Evolutionary conservation across 2,329 filamentous ascomycete genomes (phyloP).

Genomic region (Orbilia quercus): DNA sequence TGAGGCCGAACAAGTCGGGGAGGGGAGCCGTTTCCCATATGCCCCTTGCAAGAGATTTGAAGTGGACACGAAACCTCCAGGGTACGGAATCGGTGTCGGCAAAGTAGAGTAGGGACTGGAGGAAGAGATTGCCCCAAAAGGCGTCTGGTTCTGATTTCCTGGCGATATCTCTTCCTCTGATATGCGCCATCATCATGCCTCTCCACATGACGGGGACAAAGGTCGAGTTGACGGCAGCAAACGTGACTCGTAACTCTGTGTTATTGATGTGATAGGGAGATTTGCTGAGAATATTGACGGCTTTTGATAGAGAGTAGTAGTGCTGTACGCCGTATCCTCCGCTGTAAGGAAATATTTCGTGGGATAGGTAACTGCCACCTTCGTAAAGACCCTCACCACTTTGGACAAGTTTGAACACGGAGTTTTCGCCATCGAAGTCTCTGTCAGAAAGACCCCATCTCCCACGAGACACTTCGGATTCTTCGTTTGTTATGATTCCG

Average conservation of each 20-base stretch:
- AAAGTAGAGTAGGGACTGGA: slow-evolving; percentile 48
- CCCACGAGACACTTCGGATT: slow-evolving; percentile 28
- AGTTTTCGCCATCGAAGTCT: slow-evolving; percentile 50
- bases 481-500: slow-evolving; percentile 47
- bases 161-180: slow-evolving; percentile 54
- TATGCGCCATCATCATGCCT: slow-evolving; percentile 56
- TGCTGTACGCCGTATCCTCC: slow-evolving; percentile 56
- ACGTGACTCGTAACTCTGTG: slow-evolving; percentile 43
- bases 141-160: slow-evolving; percentile 49
- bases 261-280: slow-evolving; percentile 38
- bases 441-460: slow-evolving; percentile 49
- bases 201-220: slow-evolving; percentile 56
- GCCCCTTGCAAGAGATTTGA: slow-evolving; percentile 46
- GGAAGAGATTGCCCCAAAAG: slow-evolving; percentile 42
- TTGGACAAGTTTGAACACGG: slow-evolving; percentile 38
- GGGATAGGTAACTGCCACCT: slow-evolving; percentile 56
- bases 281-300: slow-evolving; percentile 46
- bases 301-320: slow-evolving; percentile 52
- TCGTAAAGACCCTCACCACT: slow-evolving; percentile 55
- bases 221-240: slow-evolving; percentile 46
- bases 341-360: slow-evolving; percentile 56
- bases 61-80: slow-evolving; percentile 24
- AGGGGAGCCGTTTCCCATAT: slow-evolving; percentile 44
- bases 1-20: slow-evolving; percentile 48
- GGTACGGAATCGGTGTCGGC: slow-evolving; percentile 43